These are phyloP conservation scores for Fusarium palustre DNA, from an alignment of 2,329 filamentous ascomycete species.

Conservation along the genomic window DNA sequence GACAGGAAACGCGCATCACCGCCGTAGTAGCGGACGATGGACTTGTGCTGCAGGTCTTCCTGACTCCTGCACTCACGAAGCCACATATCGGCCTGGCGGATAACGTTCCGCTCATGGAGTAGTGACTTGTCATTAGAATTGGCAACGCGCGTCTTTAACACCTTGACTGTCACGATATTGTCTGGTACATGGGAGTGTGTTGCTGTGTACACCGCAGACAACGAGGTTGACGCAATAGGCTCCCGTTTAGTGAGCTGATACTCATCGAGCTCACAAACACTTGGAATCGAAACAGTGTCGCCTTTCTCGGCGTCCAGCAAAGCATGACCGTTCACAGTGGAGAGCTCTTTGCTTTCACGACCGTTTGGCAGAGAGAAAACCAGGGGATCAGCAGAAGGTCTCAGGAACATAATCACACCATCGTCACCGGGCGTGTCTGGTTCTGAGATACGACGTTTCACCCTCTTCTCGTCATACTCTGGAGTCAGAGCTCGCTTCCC, in stretches of 20 bases:
- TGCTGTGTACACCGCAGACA: conserved; percentile 68
- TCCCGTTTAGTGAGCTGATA: conserved; percentile 68
- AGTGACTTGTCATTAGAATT: conserved; percentile 58
- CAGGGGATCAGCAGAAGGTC: conserved; percentile 61
- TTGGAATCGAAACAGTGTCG: conserved; percentile 62
- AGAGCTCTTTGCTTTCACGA: conserved; percentile 61
- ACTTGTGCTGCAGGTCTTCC: conserved; percentile 65
- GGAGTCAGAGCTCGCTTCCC: conserved; percentile 63
- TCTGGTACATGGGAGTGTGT: conserved; percentile 65
- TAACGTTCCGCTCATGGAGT: conserved; percentile 65
- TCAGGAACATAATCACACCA: conserved; percentile 67
- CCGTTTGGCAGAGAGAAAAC: conserved; percentile 64
- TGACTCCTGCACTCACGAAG: conserved; percentile 68
- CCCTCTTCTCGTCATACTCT: conserved; percentile 60
- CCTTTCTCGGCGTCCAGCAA: conserved; percentile 63
- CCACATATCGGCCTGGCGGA: conserved; percentile 71
- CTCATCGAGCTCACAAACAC: conserved; percentile 63
- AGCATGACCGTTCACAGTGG: conserved; percentile 60
- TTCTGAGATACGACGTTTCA: conserved; percentile 56
- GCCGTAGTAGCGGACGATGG: conserved; percentile 69
- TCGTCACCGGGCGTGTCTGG: conserved; percentile 53
- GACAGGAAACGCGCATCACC: conserved; percentile 70
- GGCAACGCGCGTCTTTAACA: conserved; percentile 65
- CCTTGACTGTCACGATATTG: conserved; percentile 69
- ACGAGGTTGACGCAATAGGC: conserved; percentile 65